Evolutionary conservation across 1,284 basidiomycete species (phyloP), one percentile per base, ranked within the genome.

Genomic region (Singerocomus rubriflavus): DNA sequence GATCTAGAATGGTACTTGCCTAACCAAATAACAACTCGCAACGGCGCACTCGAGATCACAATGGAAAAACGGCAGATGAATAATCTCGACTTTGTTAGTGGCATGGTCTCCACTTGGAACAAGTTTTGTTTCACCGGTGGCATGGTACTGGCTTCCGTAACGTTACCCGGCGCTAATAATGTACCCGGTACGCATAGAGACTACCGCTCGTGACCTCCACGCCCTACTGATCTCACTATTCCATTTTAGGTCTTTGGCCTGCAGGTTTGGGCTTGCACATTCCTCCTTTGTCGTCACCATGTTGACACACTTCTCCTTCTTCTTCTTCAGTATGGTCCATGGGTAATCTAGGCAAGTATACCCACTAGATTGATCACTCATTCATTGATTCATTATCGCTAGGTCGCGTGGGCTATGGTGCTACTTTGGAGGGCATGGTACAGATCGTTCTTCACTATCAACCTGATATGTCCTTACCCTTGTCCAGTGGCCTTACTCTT

Each of bases 71-170:
- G 83, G 61, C 59, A 73, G 40, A 86, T 75, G 36, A 86, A 97
- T 68, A 82, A 79, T 48, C 75, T 97, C 54, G 71, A 90, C 60
- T 96, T 86, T 65, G 76, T 84, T 55, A 82, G 88, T 26, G 88
- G 83, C 0, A 75, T 85, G 75, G 71, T 91, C 62, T 73, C 83
- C 26, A 79, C 79, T 10, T 93, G 91, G 91, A 93, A 93, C 68
- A 93, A 97, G 68, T 90, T 98, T 62, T 98, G 95, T 71, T 98
- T 98, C 72, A 93, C 89, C 1, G 91, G 92, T 32, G 91, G 91
- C 21, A 72, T 91, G 51, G 71, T 93, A 41, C 80, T 86, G 60
- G 78, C 80, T 5, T 77, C 79, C 6, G 83, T 94, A n/a, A 80
- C 79, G n/a, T 73, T 98, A 8, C 95, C 96, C 0, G 96, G 95